Base-by-base conservation (phyloP, 1,284 basidiomycete species). In the Mycena sp. region DNA sequence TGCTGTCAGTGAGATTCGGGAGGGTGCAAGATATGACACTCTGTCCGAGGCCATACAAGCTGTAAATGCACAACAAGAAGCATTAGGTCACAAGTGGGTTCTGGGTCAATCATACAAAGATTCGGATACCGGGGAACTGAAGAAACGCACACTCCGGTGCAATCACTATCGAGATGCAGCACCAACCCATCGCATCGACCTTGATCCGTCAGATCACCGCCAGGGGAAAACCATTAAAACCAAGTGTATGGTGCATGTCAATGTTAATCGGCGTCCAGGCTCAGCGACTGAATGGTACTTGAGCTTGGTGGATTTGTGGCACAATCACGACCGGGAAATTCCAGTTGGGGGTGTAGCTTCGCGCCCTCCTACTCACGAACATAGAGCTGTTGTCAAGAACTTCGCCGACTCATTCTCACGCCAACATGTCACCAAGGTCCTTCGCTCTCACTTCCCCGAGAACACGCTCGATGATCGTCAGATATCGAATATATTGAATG, bases 181-280 rank as follows among this genome's bases (percentile, higher is more conserved):
- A 5, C 21, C 37, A 10, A 30, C 43, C 6, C 58, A 53, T n/a
- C 21, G n/a, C 11, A 38, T 37, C 17, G 41, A 52, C 30, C 32
- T 59, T 17, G 49, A 59, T 45, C 57, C 57, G 17, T 35, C 49
- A 1, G 57, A 59, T 26, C 29, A 59, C 30, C 49, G 57, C 11
- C 38, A n/a, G n/a, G 57, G 55, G 0, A 59, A 59, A 26, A 51
- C 57, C 0, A 28, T 17, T 1, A 6, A 23, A 29, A 57, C 55
- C 14, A n/a, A 30, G 4, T 57, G 55, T n/a, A 19, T 19, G 25
- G 55, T 48, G 2, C 57, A 51, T 16, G 40, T 58, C 2, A 51
- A 50, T 25, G 11, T 50, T 19, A 16, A n/a, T 16, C 10, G 16
- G 16, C 11, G 10, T 23, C n/a, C n/a, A n/a, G 21, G 21, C 9